Percentiles rank a stretch among this genome's conserved stretches.
Evolutionary conservation across 805 yeast species (phyloP).

Genomic region (Torulaspora microellipsoides): DNA sequence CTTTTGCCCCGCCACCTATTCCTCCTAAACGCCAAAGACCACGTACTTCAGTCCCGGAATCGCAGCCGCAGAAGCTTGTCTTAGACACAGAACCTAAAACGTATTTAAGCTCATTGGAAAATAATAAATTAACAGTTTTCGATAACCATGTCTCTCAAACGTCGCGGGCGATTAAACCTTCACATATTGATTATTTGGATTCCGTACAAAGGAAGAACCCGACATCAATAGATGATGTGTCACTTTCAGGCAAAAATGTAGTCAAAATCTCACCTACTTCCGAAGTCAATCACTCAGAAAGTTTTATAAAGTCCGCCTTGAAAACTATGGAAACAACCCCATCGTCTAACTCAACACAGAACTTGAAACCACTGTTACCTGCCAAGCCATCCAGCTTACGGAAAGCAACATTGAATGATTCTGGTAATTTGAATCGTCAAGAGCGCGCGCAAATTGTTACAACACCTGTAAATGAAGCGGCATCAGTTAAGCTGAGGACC

Average conservation of each 20-base stretch:
- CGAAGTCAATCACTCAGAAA: conserved; percentile 11
- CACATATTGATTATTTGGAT: conserved; percentile 20
- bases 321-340: conserved; percentile 4
- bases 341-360: background rate
- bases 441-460: background rate
- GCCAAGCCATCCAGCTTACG: conserved; percentile 8
- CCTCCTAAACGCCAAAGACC: conserved; percentile 7
- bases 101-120: conserved; percentile 18
- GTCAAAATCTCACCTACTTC: background rate
- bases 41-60: too few relatives aligned
- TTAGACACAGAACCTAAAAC: conserved; percentile 4
- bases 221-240: background rate
- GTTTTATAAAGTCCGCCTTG: conserved; percentile 25
- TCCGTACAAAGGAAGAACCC: conserved; percentile 18
- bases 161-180: background rate
- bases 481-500: conserved; percentile 7
- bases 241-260: background rate
- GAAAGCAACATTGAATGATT: background rate
- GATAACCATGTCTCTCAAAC: background rate
- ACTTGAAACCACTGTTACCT: conserved; percentile 15
- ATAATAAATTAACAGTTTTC: conserved; percentile 17
- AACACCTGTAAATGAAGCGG: background rate
- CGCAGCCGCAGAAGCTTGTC: background rate
- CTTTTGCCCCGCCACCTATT: conserved; percentile 9
- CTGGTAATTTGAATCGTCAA: background rate